phyloP scores from a whole-genome alignment of 495 filamentous ascomycete species.

The Penicillium robsamsonii region DNA sequence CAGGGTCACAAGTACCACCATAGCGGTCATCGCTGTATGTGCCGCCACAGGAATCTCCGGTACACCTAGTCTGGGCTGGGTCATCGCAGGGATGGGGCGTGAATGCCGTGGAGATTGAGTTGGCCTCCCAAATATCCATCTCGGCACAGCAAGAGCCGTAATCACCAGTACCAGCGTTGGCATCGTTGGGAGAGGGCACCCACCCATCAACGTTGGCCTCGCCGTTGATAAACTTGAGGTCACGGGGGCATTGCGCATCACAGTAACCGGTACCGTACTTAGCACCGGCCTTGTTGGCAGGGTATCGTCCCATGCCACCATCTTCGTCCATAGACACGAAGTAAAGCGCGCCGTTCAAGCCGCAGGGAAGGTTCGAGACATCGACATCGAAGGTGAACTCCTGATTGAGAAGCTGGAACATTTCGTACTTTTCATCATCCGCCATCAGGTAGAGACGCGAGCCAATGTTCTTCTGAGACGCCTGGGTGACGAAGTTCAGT shows the following conservation, averaged over 20 bases:
- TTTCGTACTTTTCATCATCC: conserved; percentile 53
- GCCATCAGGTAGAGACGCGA: conserved; percentile 59
- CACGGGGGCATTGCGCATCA: conserved; percentile 64
- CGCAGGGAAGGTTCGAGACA: conserved; percentile 59
- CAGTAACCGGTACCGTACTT: conserved; percentile 70
- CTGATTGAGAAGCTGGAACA: conserved; percentile 51
- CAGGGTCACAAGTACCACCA: conserved; percentile 63
- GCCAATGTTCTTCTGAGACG: conserved; percentile 42
- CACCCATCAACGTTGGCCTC: conserved; percentile 59
- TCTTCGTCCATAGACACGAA: conserved; percentile 60
- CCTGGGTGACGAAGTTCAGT: conserved; percentile 51
- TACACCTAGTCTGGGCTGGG: conserved; percentile 54
- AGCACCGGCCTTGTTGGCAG: conserved; percentile 62
- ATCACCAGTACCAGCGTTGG: conserved; percentile 55
- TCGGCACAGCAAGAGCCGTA: conserved; percentile 67
- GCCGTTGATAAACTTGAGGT: conserved; percentile 65
- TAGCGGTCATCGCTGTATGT: conserved; percentile 40
- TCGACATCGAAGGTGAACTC: conserved; percentile 72
- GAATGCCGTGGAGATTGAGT: conserved; percentile 52
- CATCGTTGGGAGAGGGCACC: conserved; percentile 51
- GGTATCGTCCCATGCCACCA: conserved; percentile 51
- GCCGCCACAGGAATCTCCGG: conserved; percentile 53
- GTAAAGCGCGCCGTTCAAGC: conserved; percentile 69
- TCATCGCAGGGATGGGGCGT: conserved; percentile 63
- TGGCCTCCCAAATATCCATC: conserved; percentile 71